Evolutionary conservation across 2,329 filamentous ascomycete genomes (phyloP).

Genomic region (Berkeleyomyces rouxiae): DNA sequence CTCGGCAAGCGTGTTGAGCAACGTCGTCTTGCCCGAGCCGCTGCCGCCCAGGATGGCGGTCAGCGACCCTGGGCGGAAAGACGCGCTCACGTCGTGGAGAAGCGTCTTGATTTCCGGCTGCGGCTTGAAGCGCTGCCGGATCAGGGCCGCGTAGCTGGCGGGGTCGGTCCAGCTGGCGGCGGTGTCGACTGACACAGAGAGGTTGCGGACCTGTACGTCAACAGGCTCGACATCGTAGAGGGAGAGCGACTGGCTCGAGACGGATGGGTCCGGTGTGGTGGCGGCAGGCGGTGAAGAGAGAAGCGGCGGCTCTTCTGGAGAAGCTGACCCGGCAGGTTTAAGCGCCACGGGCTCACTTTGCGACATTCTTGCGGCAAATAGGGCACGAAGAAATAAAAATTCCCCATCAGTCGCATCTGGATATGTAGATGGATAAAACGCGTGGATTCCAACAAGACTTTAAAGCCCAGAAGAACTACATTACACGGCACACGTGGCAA

Average conservation of each 20-base stretch:
- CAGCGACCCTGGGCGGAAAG: conserved; percentile 47
- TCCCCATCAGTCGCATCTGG: too few relatives aligned
- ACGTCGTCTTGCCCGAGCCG: conserved; percentile 55
- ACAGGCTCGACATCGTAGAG: conserved; percentile 39
- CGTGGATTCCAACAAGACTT: too few relatives aligned
- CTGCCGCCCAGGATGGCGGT: conserved; percentile 63
- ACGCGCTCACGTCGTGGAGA: conserved; percentile 45
- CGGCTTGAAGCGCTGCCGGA: conserved; percentile 24
- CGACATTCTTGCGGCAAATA: too few relatives aligned
- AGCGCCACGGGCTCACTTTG: too few relatives aligned
- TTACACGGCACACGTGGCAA: too few relatives aligned
- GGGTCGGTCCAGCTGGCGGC: conserved; percentile 37
- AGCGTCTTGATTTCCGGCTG: conserved; percentile 32
- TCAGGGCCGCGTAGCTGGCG: conserved; percentile 28
- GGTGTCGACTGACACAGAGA: conserved; percentile 41
- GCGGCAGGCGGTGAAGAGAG: too few relatives aligned
- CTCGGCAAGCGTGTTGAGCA: conserved; percentile 55
- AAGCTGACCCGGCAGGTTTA: too few relatives aligned
- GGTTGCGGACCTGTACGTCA: conserved; percentile 34
- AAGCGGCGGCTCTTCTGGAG: background rate
- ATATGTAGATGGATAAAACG: too few relatives aligned
- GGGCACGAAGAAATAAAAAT: too few relatives aligned
- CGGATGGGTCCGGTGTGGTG: background rate
- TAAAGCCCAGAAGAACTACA: too few relatives aligned
- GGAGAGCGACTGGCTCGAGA: conserved; percentile 22